Base-by-base conservation (phyloP, 2,329 filamentous ascomycete genomes). In the Xylaria sp. region DNA sequence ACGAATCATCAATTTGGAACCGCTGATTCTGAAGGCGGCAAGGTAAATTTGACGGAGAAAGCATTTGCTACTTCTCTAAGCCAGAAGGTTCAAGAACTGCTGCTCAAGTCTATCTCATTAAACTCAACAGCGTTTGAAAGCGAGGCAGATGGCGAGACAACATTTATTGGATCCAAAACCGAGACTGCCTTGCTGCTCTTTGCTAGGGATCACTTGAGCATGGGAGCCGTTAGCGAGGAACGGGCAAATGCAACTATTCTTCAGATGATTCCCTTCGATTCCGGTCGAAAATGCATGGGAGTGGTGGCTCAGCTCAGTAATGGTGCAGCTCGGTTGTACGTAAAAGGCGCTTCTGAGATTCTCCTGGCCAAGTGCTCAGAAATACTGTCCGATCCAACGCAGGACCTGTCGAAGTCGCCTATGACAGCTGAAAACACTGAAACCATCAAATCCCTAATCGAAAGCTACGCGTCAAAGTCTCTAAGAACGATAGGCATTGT, bases 401-500 rank as follows among this genome's bases (percentile, higher is more conserved):
- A 74, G 23, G 84, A 85, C 72, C 76, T 81, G 39, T 79, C 83
- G 2, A 74, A 81, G n/a, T 72, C 80, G 0, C 72, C 82, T 0
- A 79, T 91, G 70, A 85, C 84, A 12, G 79, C 82, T 28, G 85
- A 87, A 54, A 88, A 90, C 72, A 83, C 83, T 62, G 81, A 86
- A 70, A 85, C 82, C 8, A 78, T 97, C 71, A 87, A 88, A 72
- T 82, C 85, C 25, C 84, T 94, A 57, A 97, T 97, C 74, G 89
- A 90, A 71, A 87, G 86, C 56, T 97, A 97, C 78, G 94, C 94
- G 10, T 89, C 88, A 32, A 87, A 91, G 20, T 97, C 94, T 8
- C 85, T 97, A 39, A 89, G 94, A 71, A 97, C 94, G 1, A 97
- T 97, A 74, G 93, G 91, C 52, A 87, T 97, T 72, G 85, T 94